Evolutionary conservation across 2,329 filamentous ascomycete genomes (phyloP), one percentile per base, ranked within the genome.

Genomic region (Curvularia verruculosa): DNA sequence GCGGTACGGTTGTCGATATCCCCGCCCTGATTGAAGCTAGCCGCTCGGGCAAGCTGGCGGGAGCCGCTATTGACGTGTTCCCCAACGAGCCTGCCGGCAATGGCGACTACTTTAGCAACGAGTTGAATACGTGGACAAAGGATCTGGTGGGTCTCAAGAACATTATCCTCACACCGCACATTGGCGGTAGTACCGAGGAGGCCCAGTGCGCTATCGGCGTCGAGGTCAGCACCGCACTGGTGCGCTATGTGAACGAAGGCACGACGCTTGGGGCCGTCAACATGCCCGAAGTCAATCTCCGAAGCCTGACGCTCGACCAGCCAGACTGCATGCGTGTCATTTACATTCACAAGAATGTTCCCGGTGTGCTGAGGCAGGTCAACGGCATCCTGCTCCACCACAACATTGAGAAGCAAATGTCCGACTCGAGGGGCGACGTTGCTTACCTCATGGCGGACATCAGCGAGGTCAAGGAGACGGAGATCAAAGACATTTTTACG

Each of bases 351-450:
- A 90, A 89, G 78, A 99, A 99, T 79, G 87, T 98, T 21, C 95
- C 95, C 46, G 95, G 95, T 83, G 95, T 99, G 61, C 83, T 99
- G 77, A 87, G 92, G 72, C 91, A 89, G 81, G 95, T 99, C 65
- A 99, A 99, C 82, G 91, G 95, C 72, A 92, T 98, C 61, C 84
- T 99, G 46, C 91, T 90, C 41, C 88, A 96, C 71, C 93, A 99
- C 82, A 99, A 99, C 77, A 93, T 99, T 68, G 94, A 97, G 81
- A 98, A 98, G 84, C 95, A 99, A 80, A 98, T 96, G 82, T 95
- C 91, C 49, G 95, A 98, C 77, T 96, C 90, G 79, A 89, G 89
- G 81, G 94, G 92, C 67, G 94, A 98, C 75, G 85, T 95, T 64
- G 95, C 95, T 19, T 99, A 99, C 76, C 83, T 99, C 61, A 97